phyloP scores from a whole-genome alignment of 2,329 filamentous ascomycete species.

The Aphanocladium album region DNA sequence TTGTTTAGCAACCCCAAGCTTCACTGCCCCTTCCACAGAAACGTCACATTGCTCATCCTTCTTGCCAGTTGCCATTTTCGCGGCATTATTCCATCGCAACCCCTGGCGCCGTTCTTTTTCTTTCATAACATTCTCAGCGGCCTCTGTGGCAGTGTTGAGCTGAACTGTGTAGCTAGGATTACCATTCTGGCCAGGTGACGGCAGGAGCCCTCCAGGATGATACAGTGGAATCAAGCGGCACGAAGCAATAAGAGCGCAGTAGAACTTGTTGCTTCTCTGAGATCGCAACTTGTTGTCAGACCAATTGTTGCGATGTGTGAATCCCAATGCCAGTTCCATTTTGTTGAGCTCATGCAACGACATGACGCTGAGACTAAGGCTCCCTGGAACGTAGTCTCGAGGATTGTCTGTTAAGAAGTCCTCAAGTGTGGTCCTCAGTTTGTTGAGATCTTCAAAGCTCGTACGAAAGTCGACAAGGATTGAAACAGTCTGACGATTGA shows the following conservation, averaged over 20 bases:
- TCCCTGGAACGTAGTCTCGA: slow-evolving; percentile 59
- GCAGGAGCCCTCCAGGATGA: slow-evolving; percentile 12
- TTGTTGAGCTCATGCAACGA: slow-evolving; percentile 36
- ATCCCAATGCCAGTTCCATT: slow-evolving; percentile 39
- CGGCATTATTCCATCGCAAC: slow-evolving; percentile 8
- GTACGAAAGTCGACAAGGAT: slow-evolving; percentile 66
- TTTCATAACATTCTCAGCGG: slow-evolving; percentile 15
- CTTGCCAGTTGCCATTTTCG: too few species aligned
- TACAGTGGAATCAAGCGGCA: slow-evolving; percentile 65
- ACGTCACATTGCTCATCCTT: too few species aligned
- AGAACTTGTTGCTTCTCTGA: slow-evolving; percentile 68
- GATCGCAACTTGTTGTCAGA: slow-evolving; percentile 67
- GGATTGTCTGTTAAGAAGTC: slow-evolving; percentile 55
- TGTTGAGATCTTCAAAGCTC: slow-evolving; percentile 62
- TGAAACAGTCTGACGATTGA: slow-evolving; percentile 54
- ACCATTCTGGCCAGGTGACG: slow-evolving; percentile 14
- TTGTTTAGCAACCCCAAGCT: too few species aligned
- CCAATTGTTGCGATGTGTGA: slow-evolving; percentile 73
- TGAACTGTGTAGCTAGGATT: slow-evolving; percentile 17
- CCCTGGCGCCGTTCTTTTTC: slow-evolving; percentile 15
- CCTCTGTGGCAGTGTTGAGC: not conserved
- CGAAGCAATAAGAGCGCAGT: slow-evolving; percentile 63
- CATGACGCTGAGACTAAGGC: slow-evolving; percentile 62
- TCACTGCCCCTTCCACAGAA: too few species aligned
- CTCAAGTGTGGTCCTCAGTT: slow-evolving; percentile 54